Evolutionary conservation across 257 asterid species (phyloP), one percentile per base, ranked within the genome.

Genomic region (Primulina tabacum): DNA sequence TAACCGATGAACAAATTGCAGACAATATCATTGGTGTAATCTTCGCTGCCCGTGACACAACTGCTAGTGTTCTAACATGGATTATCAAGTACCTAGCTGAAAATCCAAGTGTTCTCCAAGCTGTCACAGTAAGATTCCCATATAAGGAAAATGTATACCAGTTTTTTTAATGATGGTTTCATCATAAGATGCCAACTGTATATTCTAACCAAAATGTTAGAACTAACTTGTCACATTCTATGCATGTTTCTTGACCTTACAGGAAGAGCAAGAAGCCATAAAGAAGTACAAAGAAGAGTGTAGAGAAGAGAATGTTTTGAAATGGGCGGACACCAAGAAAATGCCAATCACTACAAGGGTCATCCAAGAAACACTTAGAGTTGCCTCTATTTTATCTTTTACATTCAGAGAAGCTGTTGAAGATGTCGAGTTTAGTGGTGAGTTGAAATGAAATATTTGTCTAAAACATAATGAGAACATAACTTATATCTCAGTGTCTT

Each of bases 331-430:
- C 69, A 87, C 93, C 26, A 89, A 74, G 76, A 87, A 78, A 75
- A 89, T 89, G 96, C 89, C 91, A 65, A 70, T 82, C 14, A 80
- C 96, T 12, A 69, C 88, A 63, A 80, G 89, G 76, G 93, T 89
- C 33, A 87, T 89, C 76, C 91, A 85, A 80, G 96, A 89, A 80
- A 89, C 93, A 34, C 84, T 89, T 35, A 83, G 96, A 78, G 90
- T 82, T 68, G 93, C 93, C 30, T 89, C 96, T 16, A 83, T 89
- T 35, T 63, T 89, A 60, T 85, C 90, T 58, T 88, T 88, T 68
- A 88, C 95, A 0, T 88, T 88, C 82, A 84, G 95, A 80, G 95
- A 88, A 80, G 95, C 95, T 59, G 95, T 88, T 56, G 89, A 88
- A 52, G 92, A 88, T 84, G 88, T 88, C 65, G 92, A 88, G 69